Percentiles rank a stretch among this genome's conserved stretches.
Evolutionary conservation across 2,329 filamentous ascomycete species (phyloP).

Genomic region (Geosmithia flava): DNA sequence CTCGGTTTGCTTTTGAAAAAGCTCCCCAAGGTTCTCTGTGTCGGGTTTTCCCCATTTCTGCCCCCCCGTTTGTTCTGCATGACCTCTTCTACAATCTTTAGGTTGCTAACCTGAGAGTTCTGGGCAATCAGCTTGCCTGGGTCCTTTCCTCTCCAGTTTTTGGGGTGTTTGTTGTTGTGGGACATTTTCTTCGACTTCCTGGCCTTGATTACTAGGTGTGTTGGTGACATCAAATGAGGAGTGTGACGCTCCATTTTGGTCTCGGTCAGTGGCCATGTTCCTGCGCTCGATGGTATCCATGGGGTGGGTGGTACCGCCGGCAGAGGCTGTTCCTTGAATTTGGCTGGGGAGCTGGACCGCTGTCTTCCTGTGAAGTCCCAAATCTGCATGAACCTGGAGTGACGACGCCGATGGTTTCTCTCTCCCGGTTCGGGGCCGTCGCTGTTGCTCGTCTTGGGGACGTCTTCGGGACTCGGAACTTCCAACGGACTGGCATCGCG

Average conservation of each 20-base stretch:
- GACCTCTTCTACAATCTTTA: neutral
- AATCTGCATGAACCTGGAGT: neutral
- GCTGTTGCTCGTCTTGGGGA: neutral
- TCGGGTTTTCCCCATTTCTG: neutral
- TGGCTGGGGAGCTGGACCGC: conserved; percentile 1
- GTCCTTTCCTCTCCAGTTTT: conserved; percentile 6
- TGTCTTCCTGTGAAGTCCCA: neutral
- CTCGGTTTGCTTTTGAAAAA: neutral
- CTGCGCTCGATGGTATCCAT: neutral
- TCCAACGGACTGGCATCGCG: neutral
- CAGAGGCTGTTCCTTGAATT: no score
- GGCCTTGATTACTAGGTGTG: no score
- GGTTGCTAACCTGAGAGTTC: conserved; percentile 3
- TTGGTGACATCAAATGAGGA: no score
- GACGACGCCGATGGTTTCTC: neutral
- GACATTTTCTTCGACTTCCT: no score
- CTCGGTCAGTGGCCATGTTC: no score
- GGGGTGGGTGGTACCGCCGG: neutral
- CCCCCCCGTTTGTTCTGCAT: no score
- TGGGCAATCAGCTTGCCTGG: conserved; percentile 4
- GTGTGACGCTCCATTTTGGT: no score
- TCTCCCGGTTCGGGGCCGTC: neutral
- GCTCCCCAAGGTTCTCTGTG: neutral
- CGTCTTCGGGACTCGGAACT: neutral
- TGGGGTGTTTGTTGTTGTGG: no score